phyloP scores from a whole-genome alignment of 257 asterid species.

The Ballota nigra region DNA sequence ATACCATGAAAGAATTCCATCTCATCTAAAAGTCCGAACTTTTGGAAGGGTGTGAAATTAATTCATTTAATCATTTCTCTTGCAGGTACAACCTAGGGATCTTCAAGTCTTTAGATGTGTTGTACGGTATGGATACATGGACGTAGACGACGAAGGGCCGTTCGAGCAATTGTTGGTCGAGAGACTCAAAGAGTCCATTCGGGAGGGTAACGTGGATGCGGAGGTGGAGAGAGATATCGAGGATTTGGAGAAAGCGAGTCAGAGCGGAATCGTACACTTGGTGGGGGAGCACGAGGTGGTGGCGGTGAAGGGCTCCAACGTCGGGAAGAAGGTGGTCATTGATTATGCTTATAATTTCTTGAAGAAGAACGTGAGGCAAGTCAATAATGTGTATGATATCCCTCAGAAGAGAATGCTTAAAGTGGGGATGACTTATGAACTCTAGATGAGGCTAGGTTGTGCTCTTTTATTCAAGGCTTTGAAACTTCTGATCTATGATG shows the following conservation, averaged over 20 bases:
- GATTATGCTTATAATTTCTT: slow-evolving; percentile 54
- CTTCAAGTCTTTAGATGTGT: slow-evolving; percentile 49
- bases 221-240: slow-evolving; percentile 24
- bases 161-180: slow-evolving; percentile 42
- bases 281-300: slow-evolving; percentile 69
- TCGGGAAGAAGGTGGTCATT: slow-evolving; percentile 44
- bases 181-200: slow-evolving; percentile 35
- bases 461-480: no score
- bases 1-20: no score
- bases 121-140: slow-evolving; percentile 61
- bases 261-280: slow-evolving; percentile 53
- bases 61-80: no score
- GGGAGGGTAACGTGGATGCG: neutral
- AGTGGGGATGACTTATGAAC: slow-evolving; percentile 64
- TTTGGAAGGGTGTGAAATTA: no score
- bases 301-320: slow-evolving; percentile 40
- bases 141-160: slow-evolving; percentile 30
- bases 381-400: slow-evolving; percentile 44
- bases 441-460: no score
- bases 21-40: no score
- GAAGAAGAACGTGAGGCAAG: slow-evolving; percentile 57
- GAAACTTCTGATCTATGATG: no score
- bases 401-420: slow-evolving; percentile 64
- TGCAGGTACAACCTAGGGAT: slow-evolving; percentile 40
- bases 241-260: slow-evolving; percentile 39